Evolutionary conservation across 129 eudicot genomes (phyloP).

Genomic region (Glebionis coronaria): DNA sequence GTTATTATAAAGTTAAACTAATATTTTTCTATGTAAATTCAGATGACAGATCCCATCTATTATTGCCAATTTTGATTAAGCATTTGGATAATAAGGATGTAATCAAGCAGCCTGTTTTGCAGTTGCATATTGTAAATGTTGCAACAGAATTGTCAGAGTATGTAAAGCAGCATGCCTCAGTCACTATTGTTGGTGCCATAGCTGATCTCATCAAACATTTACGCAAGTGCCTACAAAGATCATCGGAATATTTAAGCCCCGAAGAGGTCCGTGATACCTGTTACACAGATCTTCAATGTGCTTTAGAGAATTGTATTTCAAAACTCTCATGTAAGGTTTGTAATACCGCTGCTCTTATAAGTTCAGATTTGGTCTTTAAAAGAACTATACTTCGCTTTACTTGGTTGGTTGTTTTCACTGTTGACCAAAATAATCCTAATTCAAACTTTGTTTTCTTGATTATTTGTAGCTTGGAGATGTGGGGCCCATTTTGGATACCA

Average conservation of each 20-base stretch:
- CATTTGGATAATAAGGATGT: constrained; percentile 83
- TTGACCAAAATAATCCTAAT: no score
- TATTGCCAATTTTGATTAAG: constrained; percentile 63
- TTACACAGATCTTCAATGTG: constrained; percentile 56
- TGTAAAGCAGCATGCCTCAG: constrained; percentile 57
- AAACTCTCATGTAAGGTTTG: constrained; percentile 66
- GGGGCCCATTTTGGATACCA: constrained; percentile 78
- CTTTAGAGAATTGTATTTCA: constrained; percentile 62
- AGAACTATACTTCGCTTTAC: background rate
- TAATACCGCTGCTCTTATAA: constrained; percentile 4
- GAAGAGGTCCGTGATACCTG: constrained; percentile 35
- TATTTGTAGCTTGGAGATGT: constrained; percentile 66
- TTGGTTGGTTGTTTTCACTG: constrained; percentile 11
- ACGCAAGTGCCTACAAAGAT: constrained; percentile 60
- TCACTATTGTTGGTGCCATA: constrained; percentile 66
- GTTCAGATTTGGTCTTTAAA: constrained; percentile 7
- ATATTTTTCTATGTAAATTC: constrained; percentile 14
- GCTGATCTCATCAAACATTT: constrained; percentile 59
- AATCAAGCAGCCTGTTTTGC: constrained; percentile 54
- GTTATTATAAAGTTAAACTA: no score
- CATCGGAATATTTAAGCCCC: constrained; percentile 51
- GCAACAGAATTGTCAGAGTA: constrained; percentile 50
- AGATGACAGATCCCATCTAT: constrained; percentile 65
- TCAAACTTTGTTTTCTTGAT: background rate
- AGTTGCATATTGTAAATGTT: constrained; percentile 52